These are phyloP conservation scores for Silene coronaria DNA, from an alignment of 179 eudicot species.

Conservation along the genomic window DNA sequence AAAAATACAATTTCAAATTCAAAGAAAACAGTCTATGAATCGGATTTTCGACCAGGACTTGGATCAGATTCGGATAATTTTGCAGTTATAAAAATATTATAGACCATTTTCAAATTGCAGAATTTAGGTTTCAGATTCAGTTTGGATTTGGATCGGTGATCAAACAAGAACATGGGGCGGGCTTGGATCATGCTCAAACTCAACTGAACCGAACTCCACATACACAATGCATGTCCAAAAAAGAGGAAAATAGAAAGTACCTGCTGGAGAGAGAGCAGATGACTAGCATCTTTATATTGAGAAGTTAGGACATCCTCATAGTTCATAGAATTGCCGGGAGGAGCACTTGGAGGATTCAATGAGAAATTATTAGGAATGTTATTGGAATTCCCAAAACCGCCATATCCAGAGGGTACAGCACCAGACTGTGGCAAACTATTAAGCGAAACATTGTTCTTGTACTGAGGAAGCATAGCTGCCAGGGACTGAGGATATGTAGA, in stretches of 20 bases:
- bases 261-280: slow-evolving; percentile 81
- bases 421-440: slow-evolving; percentile 84
- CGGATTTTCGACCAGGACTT: too few species aligned
- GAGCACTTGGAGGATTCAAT: slow-evolving; percentile 61
- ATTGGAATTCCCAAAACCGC: slow-evolving; percentile 68
- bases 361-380: slow-evolving; percentile 61
- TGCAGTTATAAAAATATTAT: too few species aligned
- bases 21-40: too few species aligned
- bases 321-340: slow-evolving; percentile 52
- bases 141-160: too few species aligned
- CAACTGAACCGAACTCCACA: not conserved
- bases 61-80: too few species aligned
- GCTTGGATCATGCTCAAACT: too few species aligned
- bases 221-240: not conserved
- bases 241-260: slow-evolving; percentile 24
- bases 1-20: too few species aligned
- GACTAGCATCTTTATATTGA: slow-evolving; percentile 77
- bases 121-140: too few species aligned
- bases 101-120: too few species aligned
- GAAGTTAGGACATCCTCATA: slow-evolving; percentile 68
- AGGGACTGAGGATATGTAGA: slow-evolving; percentile 72
- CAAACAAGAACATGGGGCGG: too few species aligned
- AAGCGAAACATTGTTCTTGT: slow-evolving; percentile 63
- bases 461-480: slow-evolving; percentile 76
- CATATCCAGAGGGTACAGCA: slow-evolving; percentile 75